phyloP scores from a whole-genome alignment of 2,329 filamentous ascomycete genomes.

The Xylaria sp. region DNA sequence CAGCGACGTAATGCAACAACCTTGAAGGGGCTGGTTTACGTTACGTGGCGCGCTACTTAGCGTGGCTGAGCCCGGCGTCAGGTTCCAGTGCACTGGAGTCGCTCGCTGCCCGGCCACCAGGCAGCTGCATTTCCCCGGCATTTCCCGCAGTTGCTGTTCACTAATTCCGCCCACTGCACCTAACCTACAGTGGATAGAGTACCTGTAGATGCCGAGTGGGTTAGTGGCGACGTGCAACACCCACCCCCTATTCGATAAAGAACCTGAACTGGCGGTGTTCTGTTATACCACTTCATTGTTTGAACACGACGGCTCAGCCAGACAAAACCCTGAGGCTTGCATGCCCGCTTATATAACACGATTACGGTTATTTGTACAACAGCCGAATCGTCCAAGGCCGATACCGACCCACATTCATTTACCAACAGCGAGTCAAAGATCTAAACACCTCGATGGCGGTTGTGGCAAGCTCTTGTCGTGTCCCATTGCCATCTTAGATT shows the following conservation, averaged over 20 bases:
- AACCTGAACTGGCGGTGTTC: not conserved
- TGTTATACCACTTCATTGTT: constrained; percentile 1
- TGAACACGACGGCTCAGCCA: not conserved
- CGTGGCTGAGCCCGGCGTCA: constrained; percentile 25
- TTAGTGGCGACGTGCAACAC: constrained; percentile 4
- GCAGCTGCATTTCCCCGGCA: not conserved
- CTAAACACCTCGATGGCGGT: not conserved
- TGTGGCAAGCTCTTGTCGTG: not conserved
- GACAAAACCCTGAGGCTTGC: constrained; percentile 1
- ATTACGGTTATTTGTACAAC: not conserved
- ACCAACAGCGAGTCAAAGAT: no score
- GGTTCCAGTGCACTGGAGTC: constrained; percentile 21
- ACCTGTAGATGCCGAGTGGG: no score
- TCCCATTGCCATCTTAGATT: not conserved
- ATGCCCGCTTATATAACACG: not conserved
- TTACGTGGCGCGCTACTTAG: constrained; percentile 27
- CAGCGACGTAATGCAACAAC: constrained; percentile 42
- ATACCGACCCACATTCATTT: not conserved
- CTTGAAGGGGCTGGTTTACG: constrained; percentile 37
- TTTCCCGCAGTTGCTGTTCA: no score
- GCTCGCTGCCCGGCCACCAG: constrained; percentile 15
- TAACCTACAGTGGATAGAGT: no score
- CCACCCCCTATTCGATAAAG: not conserved
- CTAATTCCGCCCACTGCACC: no score
- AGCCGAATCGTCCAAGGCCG: no score